Percentiles rank a stretch among this genome's conserved stretches.
Evolutionary conservation across 305 asterid genomes (phyloP).

Genomic region (Plantago lanceolata): DNA sequence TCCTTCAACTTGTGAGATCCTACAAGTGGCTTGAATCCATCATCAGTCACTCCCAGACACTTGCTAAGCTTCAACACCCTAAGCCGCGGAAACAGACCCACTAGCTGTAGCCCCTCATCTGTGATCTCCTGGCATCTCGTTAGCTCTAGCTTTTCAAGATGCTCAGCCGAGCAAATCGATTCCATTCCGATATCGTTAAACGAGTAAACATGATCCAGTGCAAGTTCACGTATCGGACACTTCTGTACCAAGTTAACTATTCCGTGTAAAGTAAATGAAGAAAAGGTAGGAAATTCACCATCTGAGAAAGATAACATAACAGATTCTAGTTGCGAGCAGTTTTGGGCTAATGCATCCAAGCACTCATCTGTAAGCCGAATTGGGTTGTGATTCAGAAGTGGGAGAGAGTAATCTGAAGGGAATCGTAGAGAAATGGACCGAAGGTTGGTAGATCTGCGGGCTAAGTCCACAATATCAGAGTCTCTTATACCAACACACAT

Average conservation of each 20-base stretch:
- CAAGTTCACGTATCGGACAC: slow-evolving; percentile 62
- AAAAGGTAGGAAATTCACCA: slow-evolving; percentile 58
- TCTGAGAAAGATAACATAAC: slow-evolving; percentile 55
- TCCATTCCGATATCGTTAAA: slow-evolving; percentile 66
- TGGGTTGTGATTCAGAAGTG: slow-evolving; percentile 52
- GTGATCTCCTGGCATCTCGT: slow-evolving; percentile 72
- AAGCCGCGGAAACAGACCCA: slow-evolving; percentile 40
- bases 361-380: slow-evolving; percentile 61
- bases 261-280: slow-evolving; percentile 56
- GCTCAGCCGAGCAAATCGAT: slow-evolving; percentile 50
- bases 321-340: slow-evolving; percentile 53
- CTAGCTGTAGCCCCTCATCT: slow-evolving; percentile 66
- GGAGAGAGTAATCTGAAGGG: slow-evolving; percentile 60
- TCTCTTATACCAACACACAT: slow-evolving; percentile 77
- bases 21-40: slow-evolving; percentile 54
- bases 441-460: slow-evolving; percentile 54
- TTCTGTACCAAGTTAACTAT: slow-evolving; percentile 45
- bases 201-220: slow-evolving; percentile 58
- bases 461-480: slow-evolving; percentile 55
- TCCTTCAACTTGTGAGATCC: slow-evolving; percentile 46
- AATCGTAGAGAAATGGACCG: slow-evolving; percentile 59
- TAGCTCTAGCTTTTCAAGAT: slow-evolving; percentile 56
- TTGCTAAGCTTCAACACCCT: slow-evolving; percentile 45
- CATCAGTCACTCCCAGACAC: slow-evolving; percentile 65
- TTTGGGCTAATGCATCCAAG: slow-evolving; percentile 52